A percentile compares a stretch with the other conserved stretches of the same genome.
Conservation (phyloP, 805 yeast genomes). For the Wickerhamomyces rabaulensis region DNA sequence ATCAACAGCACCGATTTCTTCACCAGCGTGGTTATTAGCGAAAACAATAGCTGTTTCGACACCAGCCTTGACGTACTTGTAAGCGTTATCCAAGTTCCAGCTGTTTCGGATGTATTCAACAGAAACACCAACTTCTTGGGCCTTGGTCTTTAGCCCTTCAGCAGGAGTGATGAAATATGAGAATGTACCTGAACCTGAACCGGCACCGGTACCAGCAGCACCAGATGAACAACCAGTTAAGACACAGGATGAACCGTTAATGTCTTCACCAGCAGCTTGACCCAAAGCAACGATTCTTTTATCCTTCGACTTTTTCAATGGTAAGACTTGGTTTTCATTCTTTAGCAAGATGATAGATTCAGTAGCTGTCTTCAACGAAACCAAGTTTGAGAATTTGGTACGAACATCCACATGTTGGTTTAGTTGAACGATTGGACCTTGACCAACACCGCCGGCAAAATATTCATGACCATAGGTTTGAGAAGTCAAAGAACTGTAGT, state of each 20-base stretch:
- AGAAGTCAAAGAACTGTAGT: slow-evolving; percentile 31
- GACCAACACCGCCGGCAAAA: slow-evolving; percentile 30
- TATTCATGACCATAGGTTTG: slow-evolving; percentile 35
- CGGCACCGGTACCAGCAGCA: slow-evolving; percentile 31
- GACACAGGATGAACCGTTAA: slow-evolving; percentile 50
- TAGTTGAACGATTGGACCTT: slow-evolving; percentile 32
- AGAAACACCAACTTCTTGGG: slow-evolving; percentile 37
- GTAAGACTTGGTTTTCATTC: slow-evolving; percentile 41
- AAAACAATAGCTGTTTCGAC: slow-evolving; percentile 49
- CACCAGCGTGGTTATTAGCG: slow-evolving; percentile 50
- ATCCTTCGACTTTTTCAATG: slow-evolving; percentile 38
- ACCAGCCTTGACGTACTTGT: no score
- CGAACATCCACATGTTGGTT: slow-evolving; percentile 47
- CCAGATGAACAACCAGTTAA: not conserved
- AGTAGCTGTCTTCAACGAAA: slow-evolving; percentile 35
- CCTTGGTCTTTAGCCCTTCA: slow-evolving; percentile 41
- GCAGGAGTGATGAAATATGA: slow-evolving; percentile 48
- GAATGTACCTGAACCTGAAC: slow-evolving; percentile 50
- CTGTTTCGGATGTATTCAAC: slow-evolving; percentile 37
- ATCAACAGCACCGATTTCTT: slow-evolving; percentile 47
- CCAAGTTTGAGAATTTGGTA: slow-evolving; percentile 26
- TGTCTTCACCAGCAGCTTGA: slow-evolving; percentile 45
- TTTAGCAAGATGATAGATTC: slow-evolving; percentile 51
- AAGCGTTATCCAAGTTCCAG: slow-evolving; percentile 36
- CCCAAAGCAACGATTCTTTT: slow-evolving; percentile 49